Evolutionary conservation across 1,284 basidiomycete genomes (phyloP).

Genomic region (Microbotryum silenes-acaulis): DNA sequence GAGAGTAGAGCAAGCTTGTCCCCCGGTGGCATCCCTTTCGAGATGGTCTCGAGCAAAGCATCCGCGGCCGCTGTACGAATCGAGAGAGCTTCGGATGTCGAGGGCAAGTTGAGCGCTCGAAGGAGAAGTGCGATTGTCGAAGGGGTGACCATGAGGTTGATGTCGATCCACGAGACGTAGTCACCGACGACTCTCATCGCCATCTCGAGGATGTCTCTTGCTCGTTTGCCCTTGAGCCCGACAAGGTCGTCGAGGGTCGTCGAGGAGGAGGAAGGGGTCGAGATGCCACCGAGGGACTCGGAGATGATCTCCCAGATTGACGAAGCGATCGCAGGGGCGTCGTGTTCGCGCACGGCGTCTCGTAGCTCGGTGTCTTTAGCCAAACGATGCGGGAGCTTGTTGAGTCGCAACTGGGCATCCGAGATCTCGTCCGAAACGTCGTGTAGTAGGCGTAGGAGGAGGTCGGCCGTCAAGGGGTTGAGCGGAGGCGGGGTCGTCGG

Average conservation of each 20-base stretch:
- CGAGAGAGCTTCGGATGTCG: constrained; percentile 46
- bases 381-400: constrained; percentile 56
- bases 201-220: constrained; percentile 76
- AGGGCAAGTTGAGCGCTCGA: constrained; percentile 69
- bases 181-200: constrained; percentile 84
- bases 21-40: constrained; percentile 84
- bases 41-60: constrained; percentile 71
- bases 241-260: constrained; percentile 1
- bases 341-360: constrained; percentile 76
- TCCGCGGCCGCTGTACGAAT: constrained; percentile 77
- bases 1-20: constrained; percentile 89
- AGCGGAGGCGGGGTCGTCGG: constrained; percentile 49
- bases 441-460: constrained; percentile 77
- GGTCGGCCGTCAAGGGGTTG: constrained; percentile 70
- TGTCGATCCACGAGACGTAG: constrained; percentile 98
- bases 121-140: constrained; percentile 80
- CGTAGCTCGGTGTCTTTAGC: constrained; percentile 71
- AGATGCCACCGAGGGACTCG: constrained; percentile 54
- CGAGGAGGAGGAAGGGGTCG: constrained; percentile 5
- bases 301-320: constrained; percentile 76
- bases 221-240: constrained; percentile 47
- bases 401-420: constrained; percentile 75
- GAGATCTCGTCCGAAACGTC: constrained; percentile 89
- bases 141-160: constrained; percentile 88
- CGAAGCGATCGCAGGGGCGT: constrained; percentile 79